Conservation (phyloP, 345 rosid genomes). For the Excoecaria agallocha region DNA sequence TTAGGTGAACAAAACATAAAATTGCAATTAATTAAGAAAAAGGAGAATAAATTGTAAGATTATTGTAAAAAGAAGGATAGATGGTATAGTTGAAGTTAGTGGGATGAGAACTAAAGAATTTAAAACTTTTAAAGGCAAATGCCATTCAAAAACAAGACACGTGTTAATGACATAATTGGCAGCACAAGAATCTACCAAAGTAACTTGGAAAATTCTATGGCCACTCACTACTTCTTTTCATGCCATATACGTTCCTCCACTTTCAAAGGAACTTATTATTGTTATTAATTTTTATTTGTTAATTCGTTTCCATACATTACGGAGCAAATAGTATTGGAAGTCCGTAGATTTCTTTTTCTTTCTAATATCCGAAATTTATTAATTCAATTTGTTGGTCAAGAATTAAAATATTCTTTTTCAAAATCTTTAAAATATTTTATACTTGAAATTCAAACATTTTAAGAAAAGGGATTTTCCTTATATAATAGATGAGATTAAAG, state of each 20-base stretch:
- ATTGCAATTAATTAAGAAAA: too few relatives aligned
- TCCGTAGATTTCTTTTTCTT: too few relatives aligned
- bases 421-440: too few relatives aligned
- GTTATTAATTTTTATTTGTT: neutral
- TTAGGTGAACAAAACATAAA: too few relatives aligned
- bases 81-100: neutral
- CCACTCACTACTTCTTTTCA: neutral
- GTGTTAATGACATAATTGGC: neutral
- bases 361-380: too few relatives aligned
- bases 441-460: neutral
- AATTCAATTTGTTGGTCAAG: too few relatives aligned
- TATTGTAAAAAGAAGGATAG: too few relatives aligned
- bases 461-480: neutral
- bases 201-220: too few relatives aligned
- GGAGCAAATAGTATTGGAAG: conserved; percentile 7
- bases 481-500: conserved; percentile 5
- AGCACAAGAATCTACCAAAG: conserved; percentile 18
- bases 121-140: neutral
- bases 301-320: conserved; percentile 16
- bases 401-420: too few relatives aligned
- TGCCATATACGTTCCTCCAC: neutral
- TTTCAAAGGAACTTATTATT: too few relatives aligned
- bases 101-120: neutral
- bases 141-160: neutral
- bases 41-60: too few relatives aligned